Conservation (phyloP, 139 green algal genomes). For the Gonium pectorale region DNA sequence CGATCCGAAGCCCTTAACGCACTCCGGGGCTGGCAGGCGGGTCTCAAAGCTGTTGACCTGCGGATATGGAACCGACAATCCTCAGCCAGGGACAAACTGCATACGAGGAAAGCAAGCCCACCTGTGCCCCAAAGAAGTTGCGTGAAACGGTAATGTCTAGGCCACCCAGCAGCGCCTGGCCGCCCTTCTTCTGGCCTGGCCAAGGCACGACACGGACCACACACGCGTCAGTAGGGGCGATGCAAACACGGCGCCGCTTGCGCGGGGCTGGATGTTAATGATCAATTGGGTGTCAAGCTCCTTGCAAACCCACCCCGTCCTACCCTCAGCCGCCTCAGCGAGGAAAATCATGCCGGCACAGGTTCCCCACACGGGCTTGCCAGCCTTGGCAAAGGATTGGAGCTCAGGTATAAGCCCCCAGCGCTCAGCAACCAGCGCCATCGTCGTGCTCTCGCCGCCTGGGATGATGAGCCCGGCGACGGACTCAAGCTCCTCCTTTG, state of each 20-base stretch:
- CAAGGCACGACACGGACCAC: no score
- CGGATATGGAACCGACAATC: neutral
- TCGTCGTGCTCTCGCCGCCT: conserved; percentile 94
- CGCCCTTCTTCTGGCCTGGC: conserved; percentile 93
- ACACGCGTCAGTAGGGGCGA: no score
- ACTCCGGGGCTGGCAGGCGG: conserved; percentile 66
- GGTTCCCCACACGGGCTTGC: conserved; percentile 95
- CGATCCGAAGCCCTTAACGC: conserved; percentile 57
- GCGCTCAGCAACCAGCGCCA: conserved; percentile 90
- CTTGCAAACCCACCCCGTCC: no score
- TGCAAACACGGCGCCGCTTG: no score
- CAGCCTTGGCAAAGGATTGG: conserved; percentile 70
- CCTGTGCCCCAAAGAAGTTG: conserved; percentile 98
- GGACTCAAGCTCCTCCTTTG: conserved; percentile 78
- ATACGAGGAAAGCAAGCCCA: no score
- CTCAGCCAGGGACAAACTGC: no score
- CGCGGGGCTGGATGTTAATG: no score
- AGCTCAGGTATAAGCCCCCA: conserved; percentile 90
- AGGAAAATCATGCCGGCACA: conserved; percentile 99
- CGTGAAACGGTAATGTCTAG: conserved; percentile 93
- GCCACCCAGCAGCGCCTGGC: conserved; percentile 93
- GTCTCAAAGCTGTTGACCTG: conserved; percentile 97
- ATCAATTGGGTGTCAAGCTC: no score
- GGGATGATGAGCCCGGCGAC: conserved; percentile 93
- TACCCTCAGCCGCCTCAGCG: conserved; percentile 81